Conservation (phyloP, 495 filamentous ascomycete species). For the Penicillium canariense region DNA sequence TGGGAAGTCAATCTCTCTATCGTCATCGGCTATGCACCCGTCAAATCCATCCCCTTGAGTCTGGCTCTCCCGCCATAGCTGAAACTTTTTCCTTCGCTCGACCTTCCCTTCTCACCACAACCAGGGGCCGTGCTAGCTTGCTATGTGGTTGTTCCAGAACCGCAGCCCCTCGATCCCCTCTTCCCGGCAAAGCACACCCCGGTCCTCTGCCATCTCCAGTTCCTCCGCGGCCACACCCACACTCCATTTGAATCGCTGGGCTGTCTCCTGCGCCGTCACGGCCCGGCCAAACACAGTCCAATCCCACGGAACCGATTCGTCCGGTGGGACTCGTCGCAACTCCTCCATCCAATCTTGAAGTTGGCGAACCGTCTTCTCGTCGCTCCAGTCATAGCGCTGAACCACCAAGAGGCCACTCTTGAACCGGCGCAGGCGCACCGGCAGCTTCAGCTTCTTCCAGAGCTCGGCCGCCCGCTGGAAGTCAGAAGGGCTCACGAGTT, state of each 20-base stretch:
- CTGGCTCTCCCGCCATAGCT: not conserved
- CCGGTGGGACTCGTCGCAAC: slow-evolving; percentile 61
- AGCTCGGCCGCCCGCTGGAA: slow-evolving; percentile 84
- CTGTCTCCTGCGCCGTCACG: slow-evolving; percentile 85
- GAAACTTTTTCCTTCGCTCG: not conserved
- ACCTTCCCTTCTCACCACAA: not conserved
- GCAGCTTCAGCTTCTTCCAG: slow-evolving; percentile 86
- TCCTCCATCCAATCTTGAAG: slow-evolving; percentile 76
- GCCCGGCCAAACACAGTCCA: slow-evolving; percentile 75
- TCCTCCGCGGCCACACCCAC: slow-evolving; percentile 97
- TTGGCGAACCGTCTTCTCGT: slow-evolving; percentile 80
- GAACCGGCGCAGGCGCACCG: slow-evolving; percentile 82
- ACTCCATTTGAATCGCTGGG: slow-evolving; percentile 94
- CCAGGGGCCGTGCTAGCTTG: no score
- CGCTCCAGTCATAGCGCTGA: slow-evolving; percentile 82
- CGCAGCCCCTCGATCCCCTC: slow-evolving; percentile 77
- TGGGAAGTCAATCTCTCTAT: not conserved
- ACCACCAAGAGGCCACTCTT: slow-evolving; percentile 91
- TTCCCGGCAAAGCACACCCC: slow-evolving; percentile 77
- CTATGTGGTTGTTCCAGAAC: slow-evolving; percentile 75
- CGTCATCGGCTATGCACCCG: slow-evolving; percentile 7
- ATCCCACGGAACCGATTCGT: slow-evolving; percentile 67
- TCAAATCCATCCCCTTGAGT: not conserved
- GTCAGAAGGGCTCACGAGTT: slow-evolving; percentile 87
- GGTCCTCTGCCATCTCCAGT: slow-evolving; percentile 93